Conservation (phyloP, 805 yeast species). For the Spathaspora boniae region DNA sequence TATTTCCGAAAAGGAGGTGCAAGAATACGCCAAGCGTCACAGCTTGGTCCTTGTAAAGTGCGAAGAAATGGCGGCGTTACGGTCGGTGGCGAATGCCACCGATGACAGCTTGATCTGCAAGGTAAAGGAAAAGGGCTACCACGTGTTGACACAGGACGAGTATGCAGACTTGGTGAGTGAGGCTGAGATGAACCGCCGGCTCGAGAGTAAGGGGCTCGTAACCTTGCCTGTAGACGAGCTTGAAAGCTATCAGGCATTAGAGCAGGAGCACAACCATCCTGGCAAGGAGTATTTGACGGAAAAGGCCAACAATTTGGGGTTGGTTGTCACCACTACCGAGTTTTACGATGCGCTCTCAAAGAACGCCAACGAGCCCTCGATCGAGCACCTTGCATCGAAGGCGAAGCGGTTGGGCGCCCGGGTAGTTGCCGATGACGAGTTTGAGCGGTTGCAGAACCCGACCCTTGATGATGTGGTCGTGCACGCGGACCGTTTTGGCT, state of each 20-base stretch:
- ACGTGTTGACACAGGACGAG: constrained; percentile 24
- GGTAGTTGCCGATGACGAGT: constrained; percentile 15
- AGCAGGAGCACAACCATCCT: constrained; percentile 15
- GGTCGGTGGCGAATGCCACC: constrained; percentile 20
- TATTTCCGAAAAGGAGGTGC: constrained; percentile 22
- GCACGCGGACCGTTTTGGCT: constrained; percentile 7
- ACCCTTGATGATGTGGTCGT: constrained; percentile 14
- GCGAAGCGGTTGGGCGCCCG: constrained; percentile 12
- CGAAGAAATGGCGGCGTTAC: constrained; percentile 29
- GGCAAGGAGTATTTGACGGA: constrained; percentile 26
- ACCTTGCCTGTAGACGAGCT: constrained; percentile 23
- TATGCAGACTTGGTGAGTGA: constrained; percentile 28
- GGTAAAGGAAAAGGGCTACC: constrained; percentile 24
- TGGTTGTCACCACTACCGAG: constrained; percentile 27
- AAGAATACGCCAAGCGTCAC: constrained; percentile 31
- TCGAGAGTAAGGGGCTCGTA: constrained; percentile 29
- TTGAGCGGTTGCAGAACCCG: constrained; percentile 21
- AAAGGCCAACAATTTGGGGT: constrained; percentile 36
- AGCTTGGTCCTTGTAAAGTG: constrained; percentile 29
- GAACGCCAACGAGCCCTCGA: constrained; percentile 21
- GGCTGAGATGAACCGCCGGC: constrained; percentile 29
- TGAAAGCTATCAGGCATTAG: constrained; percentile 12
- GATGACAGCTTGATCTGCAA: constrained; percentile 21
- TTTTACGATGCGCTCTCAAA: constrained; percentile 28
- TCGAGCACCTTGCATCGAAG: constrained; percentile 20